phyloP scores from a whole-genome alignment of 805 yeast genomes.

The Brettanomyces sp. region DNA sequence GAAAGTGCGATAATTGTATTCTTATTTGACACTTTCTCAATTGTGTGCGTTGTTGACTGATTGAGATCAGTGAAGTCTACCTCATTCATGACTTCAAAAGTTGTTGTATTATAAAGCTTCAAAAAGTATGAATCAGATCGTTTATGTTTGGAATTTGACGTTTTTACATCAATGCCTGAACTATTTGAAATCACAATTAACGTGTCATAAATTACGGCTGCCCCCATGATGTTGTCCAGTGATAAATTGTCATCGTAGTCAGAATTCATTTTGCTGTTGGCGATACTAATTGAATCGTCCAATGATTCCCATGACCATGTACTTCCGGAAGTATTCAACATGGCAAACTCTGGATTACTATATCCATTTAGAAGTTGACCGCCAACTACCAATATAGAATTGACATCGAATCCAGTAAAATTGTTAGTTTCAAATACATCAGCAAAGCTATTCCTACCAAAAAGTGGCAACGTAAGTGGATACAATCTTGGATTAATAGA shows the following conservation, averaged over 20 bases:
- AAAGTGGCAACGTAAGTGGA: conserved; percentile 49
- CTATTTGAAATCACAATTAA: conserved; percentile 32
- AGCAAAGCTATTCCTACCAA: conserved; percentile 20
- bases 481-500: conserved; percentile 43
- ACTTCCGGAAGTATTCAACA: conserved; percentile 29
- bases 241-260: conserved; percentile 15
- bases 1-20: conserved; percentile 37
- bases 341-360: conserved; percentile 35
- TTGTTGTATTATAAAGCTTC: conserved; percentile 32
- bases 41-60: conserved; percentile 2
- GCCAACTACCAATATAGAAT: conserved; percentile 47
- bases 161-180: not conserved
- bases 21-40: conserved; percentile 11
- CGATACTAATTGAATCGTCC: conserved; percentile 16
- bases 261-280: conserved; percentile 16
- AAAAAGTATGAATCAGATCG: conserved; percentile 23
- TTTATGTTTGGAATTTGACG: conserved; percentile 6
- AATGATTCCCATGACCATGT: conserved; percentile 35
- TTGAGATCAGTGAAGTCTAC: conserved; percentile 22
- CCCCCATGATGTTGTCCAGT: conserved; percentile 31
- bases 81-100: conserved; percentile 25
- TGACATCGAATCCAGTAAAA: conserved; percentile 25
- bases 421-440: conserved; percentile 15
- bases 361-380: conserved; percentile 37
- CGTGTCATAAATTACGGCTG: conserved; percentile 42